Evolutionary conservation across 257 asterid genomes (phyloP).

Genomic region (Pogostemon cablin): DNA sequence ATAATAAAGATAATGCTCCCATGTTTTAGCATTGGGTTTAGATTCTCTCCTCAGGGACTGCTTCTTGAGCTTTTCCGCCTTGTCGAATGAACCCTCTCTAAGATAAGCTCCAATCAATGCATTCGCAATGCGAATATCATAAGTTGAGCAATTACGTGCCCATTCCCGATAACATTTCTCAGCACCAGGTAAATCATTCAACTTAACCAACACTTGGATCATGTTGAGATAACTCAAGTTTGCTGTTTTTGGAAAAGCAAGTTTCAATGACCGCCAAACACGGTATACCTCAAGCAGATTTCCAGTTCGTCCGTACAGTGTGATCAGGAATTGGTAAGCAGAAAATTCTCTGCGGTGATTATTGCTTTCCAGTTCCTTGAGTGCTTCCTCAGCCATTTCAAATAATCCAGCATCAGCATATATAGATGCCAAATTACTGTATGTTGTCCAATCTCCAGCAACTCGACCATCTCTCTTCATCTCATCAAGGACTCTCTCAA

Average conservation of each 20-base stretch:
- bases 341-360: slow-evolving; percentile 52
- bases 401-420: slow-evolving; percentile 71
- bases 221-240: slow-evolving; percentile 84
- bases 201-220: slow-evolving; percentile 77
- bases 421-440: slow-evolving; percentile 91
- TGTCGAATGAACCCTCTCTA: slow-evolving; percentile 53
- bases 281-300: slow-evolving; percentile 80
- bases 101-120: slow-evolving; percentile 79
- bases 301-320: slow-evolving; percentile 82
- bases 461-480: slow-evolving; percentile 94
- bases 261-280: slow-evolving; percentile 88
- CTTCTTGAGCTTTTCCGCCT: slow-evolving; percentile 68
- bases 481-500: slow-evolving; percentile 88
- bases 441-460: slow-evolving; percentile 87
- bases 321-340: slow-evolving; percentile 82
- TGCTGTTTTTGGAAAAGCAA: slow-evolving; percentile 81
- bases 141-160: slow-evolving; percentile 49
- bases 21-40: slow-evolving; percentile 78
- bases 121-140: slow-evolving; percentile 79
- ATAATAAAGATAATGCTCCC: slow-evolving; percentile 82
- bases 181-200: slow-evolving; percentile 91
- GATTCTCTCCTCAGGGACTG: slow-evolving; percentile 65
- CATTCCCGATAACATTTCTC: slow-evolving; percentile 91
- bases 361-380: slow-evolving; percentile 82
- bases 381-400: slow-evolving; percentile 83